Conservation (phyloP, 192 early-diverging fungal genomes). For the Coemansia sp. region DNA sequence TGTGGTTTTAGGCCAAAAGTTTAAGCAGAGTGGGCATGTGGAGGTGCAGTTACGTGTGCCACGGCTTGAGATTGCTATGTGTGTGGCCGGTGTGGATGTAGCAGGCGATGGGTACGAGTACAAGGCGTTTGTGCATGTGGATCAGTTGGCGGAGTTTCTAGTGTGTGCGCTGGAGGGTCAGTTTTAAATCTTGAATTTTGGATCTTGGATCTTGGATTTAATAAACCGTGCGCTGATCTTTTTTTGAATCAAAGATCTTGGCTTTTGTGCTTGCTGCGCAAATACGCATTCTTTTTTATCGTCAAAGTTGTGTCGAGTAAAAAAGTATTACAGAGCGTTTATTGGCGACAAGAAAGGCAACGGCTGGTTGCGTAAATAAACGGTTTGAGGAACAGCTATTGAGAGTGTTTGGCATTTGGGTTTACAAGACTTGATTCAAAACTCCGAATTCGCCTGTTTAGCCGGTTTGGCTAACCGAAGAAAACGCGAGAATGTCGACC, state of each 20-base stretch:
- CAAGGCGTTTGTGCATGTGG: slow-evolving; percentile 21
- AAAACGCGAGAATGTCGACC: slow-evolving; percentile 16
- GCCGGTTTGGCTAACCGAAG: background rate
- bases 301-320: no score
- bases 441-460: background rate
- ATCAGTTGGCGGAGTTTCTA: slow-evolving; percentile 26
- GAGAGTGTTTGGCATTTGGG: no score
- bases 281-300: no score
- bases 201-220: no score
- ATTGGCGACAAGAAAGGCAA: no score
- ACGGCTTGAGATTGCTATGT: slow-evolving; percentile 1
- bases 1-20: slow-evolving; percentile 71
- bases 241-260: no score
- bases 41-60: slow-evolving; percentile 52
- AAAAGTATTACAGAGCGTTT: no score
- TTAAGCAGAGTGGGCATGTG: slow-evolving; percentile 17
- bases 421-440: background rate
- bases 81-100: slow-evolving; percentile 5
- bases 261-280: no score
- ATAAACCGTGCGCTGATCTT: no score
- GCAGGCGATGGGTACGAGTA: slow-evolving; percentile 13
- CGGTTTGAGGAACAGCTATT: no score
- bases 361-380: no score
- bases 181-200: no score
- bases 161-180: slow-evolving; percentile 10